Evolutionary conservation across 2,329 filamentous ascomycete genomes (phyloP).

Genomic region (Fonsecaea erecta): DNA sequence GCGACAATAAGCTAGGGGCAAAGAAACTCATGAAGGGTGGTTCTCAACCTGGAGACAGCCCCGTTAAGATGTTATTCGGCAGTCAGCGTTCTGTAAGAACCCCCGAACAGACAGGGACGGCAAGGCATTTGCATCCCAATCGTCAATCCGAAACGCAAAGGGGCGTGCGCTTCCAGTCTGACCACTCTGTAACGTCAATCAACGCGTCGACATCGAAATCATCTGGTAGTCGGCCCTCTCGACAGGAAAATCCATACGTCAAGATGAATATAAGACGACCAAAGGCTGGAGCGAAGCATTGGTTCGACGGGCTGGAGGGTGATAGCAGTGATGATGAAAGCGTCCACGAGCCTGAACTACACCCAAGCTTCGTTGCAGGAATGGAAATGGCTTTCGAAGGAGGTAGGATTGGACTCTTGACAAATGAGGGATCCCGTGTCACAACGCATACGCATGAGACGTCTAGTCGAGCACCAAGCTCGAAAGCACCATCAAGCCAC

Average conservation of each 20-base stretch:
- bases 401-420: constrained; percentile 27
- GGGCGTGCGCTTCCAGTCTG: constrained; percentile 22
- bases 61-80: constrained; percentile 38
- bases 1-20: constrained; percentile 16
- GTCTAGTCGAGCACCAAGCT: constrained; percentile 7
- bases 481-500: constrained; percentile 9
- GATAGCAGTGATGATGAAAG: constrained; percentile 42
- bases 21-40: constrained; percentile 28
- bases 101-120: constrained; percentile 5
- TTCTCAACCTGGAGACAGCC: constrained; percentile 32
- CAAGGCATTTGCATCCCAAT: background rate
- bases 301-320: constrained; percentile 44
- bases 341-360: constrained; percentile 33
- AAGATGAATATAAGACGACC: constrained; percentile 37
- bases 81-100: constrained; percentile 30
- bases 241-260: constrained; percentile 20
- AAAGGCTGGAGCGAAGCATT: constrained; percentile 39
- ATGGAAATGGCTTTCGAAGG: constrained; percentile 35
- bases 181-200: background rate
- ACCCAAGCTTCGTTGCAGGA: constrained; percentile 33
- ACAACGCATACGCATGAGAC: constrained; percentile 2
- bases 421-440: constrained; percentile 3
- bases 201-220: constrained; percentile 19
- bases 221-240: constrained; percentile 14
- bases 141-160: constrained; percentile 5